These are phyloP conservation scores for Filobasidium floriforme DNA, from an alignment of 768 basidiomycete genomes.

Conservation along the genomic window DNA sequence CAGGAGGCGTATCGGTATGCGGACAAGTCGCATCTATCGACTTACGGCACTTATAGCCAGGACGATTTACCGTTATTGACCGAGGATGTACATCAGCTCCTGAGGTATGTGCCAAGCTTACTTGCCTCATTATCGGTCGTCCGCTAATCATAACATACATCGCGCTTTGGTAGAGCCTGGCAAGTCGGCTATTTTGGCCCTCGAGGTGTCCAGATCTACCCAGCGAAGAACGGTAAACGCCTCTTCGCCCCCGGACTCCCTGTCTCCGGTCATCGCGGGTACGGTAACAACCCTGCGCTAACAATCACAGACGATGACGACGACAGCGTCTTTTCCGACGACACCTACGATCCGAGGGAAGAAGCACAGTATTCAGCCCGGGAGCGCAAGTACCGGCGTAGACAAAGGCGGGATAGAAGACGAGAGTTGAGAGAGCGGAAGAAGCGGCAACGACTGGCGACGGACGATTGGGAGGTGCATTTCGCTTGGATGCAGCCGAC, in stretches of 20 bases:
- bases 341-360: conserved; percentile 6
- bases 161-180: conserved; percentile 14
- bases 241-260: conserved; percentile 13
- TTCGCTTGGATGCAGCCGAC: conserved; percentile 23
- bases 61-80: conserved; percentile 15
- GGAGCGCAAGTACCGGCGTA: conserved; percentile 13
- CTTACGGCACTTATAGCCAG: neutral
- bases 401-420: conserved; percentile 9
- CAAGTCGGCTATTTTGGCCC: conserved; percentile 22
- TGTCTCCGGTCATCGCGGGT: conserved; percentile 11
- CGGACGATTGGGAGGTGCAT: conserved; percentile 20
- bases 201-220: conserved; percentile 17
- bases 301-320: neutral
- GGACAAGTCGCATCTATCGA: neutral
- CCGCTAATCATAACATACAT: too few species aligned
- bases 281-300: conserved; percentile 4
- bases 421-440: conserved; percentile 11
- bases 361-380: conserved; percentile 16
- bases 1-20: conserved; percentile 16
- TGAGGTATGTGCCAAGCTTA: neutral
- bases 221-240: conserved; percentile 13
- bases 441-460: too few species aligned
- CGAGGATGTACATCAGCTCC: conserved; percentile 12
- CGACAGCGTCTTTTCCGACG: conserved; percentile 7
- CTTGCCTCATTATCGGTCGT: neutral